Percentiles rank a stretch among this genome's conserved stretches.
Conservation (phyloP, 192 early-diverging fungal genomes). For the Rhizophagus prolifer region DNA sequence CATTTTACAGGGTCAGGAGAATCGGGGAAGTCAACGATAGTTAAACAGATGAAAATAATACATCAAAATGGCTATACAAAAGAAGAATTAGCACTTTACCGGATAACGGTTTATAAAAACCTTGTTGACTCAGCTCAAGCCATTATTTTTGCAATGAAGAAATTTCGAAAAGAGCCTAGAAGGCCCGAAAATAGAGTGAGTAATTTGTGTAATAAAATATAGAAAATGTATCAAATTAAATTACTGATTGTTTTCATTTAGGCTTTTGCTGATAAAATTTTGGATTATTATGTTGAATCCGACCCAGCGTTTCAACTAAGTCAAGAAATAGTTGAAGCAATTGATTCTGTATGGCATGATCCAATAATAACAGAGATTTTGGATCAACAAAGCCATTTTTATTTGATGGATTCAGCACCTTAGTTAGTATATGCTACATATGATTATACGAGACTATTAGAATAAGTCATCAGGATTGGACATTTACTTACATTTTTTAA, state of each 20-base stretch:
- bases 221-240: neutral
- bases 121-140: conserved; percentile 80
- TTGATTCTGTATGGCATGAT: conserved; percentile 75
- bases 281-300: conserved; percentile 52
- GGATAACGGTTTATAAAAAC: conserved; percentile 84
- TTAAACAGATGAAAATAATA: conserved; percentile 98
- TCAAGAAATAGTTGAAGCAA: conserved; percentile 65
- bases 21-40: conserved; percentile 94
- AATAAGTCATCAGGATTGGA: neutral
- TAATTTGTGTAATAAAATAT: conserved; percentile 13
- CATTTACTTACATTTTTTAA: neutral
- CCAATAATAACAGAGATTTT: conserved; percentile 61
- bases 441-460: neutral
- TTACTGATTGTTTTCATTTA: neutral
- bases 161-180: conserved; percentile 55
- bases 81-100: conserved; percentile 74
- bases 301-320: conserved; percentile 57
- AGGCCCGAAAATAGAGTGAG: conserved; percentile 51
- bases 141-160: conserved; percentile 69
- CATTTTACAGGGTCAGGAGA: conserved; percentile 74
- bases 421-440: conserved; percentile 59
- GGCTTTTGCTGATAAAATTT: conserved; percentile 36
- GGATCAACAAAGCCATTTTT: conserved; percentile 78
- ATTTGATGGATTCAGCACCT: conserved; percentile 88
- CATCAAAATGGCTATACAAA: conserved; percentile 87